Evolutionary conservation across 495 filamentous ascomycete genomes (phyloP), one percentile per base, ranked within the genome.

Genomic region (Alectoria sarmentosa): DNA sequence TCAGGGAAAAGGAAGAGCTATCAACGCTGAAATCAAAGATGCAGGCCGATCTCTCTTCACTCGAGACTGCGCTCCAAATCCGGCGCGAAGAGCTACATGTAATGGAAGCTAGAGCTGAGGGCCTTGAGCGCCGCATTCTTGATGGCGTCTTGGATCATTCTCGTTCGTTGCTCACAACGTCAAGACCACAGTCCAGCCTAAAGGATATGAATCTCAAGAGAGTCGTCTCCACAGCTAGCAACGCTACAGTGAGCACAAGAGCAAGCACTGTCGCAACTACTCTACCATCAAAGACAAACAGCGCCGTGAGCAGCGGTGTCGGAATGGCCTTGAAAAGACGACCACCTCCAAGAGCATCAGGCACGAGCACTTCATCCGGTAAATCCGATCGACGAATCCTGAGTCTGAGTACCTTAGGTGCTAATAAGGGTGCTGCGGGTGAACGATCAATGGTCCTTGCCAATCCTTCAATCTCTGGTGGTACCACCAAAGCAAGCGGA

Each of bases 111-210:
- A 86, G 91, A 58, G 92, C 92, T 14, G 90, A 96, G 67, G 82
- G 83, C 32, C 80, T 98, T 2, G 94, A 98, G 77, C 88, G 92
- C 54, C 84, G 93, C 14, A 96, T 98, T 65, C 77, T 98, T 37
- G 93, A 98, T 64, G 91, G 92, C 37, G 90, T 98, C 46, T 91
- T 98, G 66, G 92, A 98, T 70, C 92, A 97, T 70, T 96, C 94
- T 39, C 88, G 91, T 26, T 86, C 88, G 9, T 79, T 98, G 23
- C 83, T 97, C 49, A 69, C 68, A 34, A 84, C 95, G 64, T 83
- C 84, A 21, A 78, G 81, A 23, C 76, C 77, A 39, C 76, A 57
- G 28, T 69, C 72, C 26, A 70, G 67, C 69, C 73, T 74, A 30
- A 86, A 87, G 70, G 77, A 75, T 13, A 89, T 90, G 85, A 88